These are phyloP conservation scores for Anthracocystis walkeri DNA, from an alignment of 1,284 basidiomycete species.

Conservation along the genomic window DNA sequence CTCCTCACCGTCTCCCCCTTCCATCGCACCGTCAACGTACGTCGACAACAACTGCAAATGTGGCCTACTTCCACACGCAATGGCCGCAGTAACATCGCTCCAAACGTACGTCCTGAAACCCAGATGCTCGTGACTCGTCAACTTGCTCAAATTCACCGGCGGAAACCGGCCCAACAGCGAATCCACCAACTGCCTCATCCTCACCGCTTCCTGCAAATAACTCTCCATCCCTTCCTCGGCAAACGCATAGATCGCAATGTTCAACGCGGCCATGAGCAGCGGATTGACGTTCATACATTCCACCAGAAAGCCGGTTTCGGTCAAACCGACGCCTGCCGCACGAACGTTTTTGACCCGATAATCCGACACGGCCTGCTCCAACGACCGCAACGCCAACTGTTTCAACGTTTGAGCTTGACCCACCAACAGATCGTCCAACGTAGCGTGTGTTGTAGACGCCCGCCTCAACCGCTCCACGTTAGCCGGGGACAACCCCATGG, in stretches of 20 bases:
- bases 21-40: background rate
- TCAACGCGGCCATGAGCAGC: conserved; percentile 35
- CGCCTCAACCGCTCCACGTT: conserved; percentile 33
- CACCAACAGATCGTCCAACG: conserved; percentile 38
- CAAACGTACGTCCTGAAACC: conserved; percentile 44
- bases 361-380: conserved; percentile 37
- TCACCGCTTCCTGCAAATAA: conserved; percentile 35
- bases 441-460: conserved; percentile 30
- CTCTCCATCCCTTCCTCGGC: conserved; percentile 43
- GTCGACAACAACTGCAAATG: conserved; percentile 39
- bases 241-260: conserved; percentile 47
- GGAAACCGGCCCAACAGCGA: conserved; percentile 34
- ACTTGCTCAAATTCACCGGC: conserved; percentile 32
- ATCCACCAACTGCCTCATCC: conserved; percentile 32
- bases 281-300: conserved; percentile 31
- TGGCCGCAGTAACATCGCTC: conserved; percentile 36
- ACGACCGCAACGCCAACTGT: conserved; percentile 29
- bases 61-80: conserved; percentile 37
- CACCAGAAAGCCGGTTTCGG: conserved; percentile 36
- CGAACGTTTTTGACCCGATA: conserved; percentile 29
- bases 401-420: conserved; percentile 47
- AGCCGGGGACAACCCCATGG: conserved; percentile 18
- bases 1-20: background rate
- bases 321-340: conserved; percentile 29
- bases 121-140: conserved; percentile 29